phyloP scores from a whole-genome alignment of 148 eudicot genomes.

The Camellia lanceoleosa region DNA sequence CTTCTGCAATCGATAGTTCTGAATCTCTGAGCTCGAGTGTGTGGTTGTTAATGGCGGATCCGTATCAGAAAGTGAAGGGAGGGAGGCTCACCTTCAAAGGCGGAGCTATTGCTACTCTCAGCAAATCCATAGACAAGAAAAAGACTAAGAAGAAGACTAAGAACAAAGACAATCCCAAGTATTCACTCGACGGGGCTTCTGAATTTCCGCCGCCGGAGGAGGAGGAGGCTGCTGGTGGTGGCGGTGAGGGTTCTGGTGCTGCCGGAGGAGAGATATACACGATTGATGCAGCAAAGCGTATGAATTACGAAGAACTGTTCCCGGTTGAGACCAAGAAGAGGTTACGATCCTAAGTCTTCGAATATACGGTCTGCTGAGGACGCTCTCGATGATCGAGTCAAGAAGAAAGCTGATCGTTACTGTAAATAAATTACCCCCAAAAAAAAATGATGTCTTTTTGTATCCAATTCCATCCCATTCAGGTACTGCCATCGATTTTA shows the following conservation, averaged over 20 bases:
- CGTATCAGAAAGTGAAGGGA: constrained; percentile 59
- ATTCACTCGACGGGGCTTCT: constrained; percentile 6
- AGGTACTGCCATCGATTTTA: not conserved
- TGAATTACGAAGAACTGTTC: constrained; percentile 85
- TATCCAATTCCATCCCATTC: not conserved
- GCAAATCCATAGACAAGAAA: constrained; percentile 58
- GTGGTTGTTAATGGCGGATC: constrained; percentile 46
- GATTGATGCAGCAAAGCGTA: constrained; percentile 76
- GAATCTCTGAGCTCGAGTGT: not conserved
- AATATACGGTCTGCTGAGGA: constrained; percentile 59
- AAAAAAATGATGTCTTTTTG: not conserved
- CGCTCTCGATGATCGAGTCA: constrained; percentile 89
- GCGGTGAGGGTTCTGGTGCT: not conserved
- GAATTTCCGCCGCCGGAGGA: constrained; percentile 16
- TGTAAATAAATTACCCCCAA: constrained; percentile 48
- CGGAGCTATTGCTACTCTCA: constrained; percentile 55
- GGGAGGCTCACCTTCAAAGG: constrained; percentile 90
- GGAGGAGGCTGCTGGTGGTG: constrained; percentile 12
- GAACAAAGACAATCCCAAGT: not conserved
- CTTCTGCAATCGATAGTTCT: too few species aligned
- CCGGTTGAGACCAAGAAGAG: constrained; percentile 83
- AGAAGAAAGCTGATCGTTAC: constrained; percentile 96
- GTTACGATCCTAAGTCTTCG: constrained; percentile 58
- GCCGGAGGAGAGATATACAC: constrained; percentile 55
- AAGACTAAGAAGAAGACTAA: constrained; percentile 52